These are phyloP conservation scores for Quercus agrifolia DNA, from an alignment of 306 rosid species.

Conservation along the genomic window DNA sequence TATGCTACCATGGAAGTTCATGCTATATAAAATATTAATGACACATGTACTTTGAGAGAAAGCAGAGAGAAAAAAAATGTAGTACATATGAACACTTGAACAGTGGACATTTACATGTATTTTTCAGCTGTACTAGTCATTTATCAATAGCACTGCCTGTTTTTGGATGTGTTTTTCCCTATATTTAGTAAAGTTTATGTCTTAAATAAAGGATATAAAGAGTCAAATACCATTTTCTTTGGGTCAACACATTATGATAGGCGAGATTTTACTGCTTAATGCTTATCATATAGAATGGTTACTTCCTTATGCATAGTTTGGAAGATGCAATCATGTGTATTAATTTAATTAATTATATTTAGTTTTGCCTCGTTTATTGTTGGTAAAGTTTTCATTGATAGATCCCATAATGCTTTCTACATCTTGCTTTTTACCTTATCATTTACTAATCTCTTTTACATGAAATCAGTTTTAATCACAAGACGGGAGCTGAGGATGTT, in stretches of 20 bases:
- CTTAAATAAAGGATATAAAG: background rate
- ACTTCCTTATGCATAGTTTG: background rate
- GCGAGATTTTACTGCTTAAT: background rate
- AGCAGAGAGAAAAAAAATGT: background rate
- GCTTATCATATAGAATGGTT: background rate
- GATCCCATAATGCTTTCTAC: background rate
- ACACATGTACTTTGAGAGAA: background rate
- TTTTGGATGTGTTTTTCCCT: background rate
- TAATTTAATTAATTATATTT: background rate
- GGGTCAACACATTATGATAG: background rate
- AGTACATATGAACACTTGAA: background rate
- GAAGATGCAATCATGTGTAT: background rate
- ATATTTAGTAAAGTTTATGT: background rate
- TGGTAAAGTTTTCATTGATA: background rate
- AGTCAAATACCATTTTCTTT: background rate
- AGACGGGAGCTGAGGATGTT: constrained; percentile 86
- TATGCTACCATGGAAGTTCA: background rate
- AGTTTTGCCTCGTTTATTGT: background rate
- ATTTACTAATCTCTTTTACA: constrained; percentile 20
- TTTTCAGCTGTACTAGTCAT: background rate
- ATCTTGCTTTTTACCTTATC: background rate
- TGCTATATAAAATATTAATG: background rate
- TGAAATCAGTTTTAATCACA: constrained; percentile 78
- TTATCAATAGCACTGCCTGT: background rate
- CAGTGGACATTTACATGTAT: background rate